Evolutionary conservation across 768 basidiomycete genomes (phyloP), one percentile per base, ranked within the genome.

Genomic region (Xanthoconium purpureum): DNA sequence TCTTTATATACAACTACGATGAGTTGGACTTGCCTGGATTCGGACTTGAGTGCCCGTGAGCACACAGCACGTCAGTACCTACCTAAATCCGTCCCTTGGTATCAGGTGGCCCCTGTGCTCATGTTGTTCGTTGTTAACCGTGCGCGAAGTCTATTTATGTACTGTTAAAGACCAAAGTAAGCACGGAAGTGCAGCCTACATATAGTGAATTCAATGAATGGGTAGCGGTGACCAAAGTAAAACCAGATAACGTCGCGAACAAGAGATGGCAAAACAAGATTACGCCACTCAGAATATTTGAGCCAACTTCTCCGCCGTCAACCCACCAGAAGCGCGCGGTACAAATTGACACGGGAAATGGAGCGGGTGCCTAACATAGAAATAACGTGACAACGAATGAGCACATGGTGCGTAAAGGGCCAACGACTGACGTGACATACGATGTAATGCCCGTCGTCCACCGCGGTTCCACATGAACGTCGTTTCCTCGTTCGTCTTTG

Each of bases 391-490:
- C 20, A 18, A 20, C n/a, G n/a, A 6, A 15, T 48, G 50, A 52
- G 48, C 8, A 29, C 35, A 3, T 38, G 3, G 17, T 28, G n/a
- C 12, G 13, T 2, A 24, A 6, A 4, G 3, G 14, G 3, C 5
- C 6, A 13, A 6, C 32, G 18, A 47, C 24, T 11, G 2, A 28
- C 1, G 14, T 32, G 7, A 60, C 69, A 50, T 60, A 70, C 69
- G 68, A 66, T 11, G 68, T 70, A 13, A 70, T 50, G 0, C 68
- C 70, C 14, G 47, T 57, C 8, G 66, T 61, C 63, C 61, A 70
- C 18, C 39, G 51, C 0, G 70, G 68, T 6, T 60, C 51, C 14
- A 66, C 63, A 7, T 3, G 56, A 18, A 72, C 28, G 5, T 70
- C 57, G 10, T 65, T 58, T 20, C 69, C 71, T 39, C 56, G 57